Conservation (phyloP, 1,139 yeast species). For the Diutina pseudorugosa region DNA sequence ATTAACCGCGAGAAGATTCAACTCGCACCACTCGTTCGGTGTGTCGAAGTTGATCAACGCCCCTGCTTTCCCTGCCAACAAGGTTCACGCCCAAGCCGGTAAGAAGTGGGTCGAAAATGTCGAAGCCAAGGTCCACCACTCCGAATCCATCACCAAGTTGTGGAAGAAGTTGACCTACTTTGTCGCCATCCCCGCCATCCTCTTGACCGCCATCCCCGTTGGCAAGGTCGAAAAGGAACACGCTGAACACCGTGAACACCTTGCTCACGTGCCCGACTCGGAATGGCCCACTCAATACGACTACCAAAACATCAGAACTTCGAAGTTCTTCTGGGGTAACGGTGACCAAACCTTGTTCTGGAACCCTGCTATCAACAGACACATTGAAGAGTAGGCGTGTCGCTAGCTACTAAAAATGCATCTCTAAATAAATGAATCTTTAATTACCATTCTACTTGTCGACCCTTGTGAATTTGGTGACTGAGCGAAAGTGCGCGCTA, state of each 20-base stretch:
- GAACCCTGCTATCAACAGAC: slow-evolving; percentile 88
- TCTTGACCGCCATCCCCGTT: slow-evolving; percentile 68
- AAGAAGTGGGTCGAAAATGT: slow-evolving; percentile 28
- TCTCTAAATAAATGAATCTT: background rate
- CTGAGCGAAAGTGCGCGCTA: background rate
- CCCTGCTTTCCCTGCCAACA: slow-evolving; percentile 19
- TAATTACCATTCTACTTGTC: too few relatives aligned
- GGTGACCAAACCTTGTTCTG: slow-evolving; percentile 97
- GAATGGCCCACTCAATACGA: slow-evolving; percentile 90
- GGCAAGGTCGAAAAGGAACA: slow-evolving; percentile 74
- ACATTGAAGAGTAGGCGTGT: slow-evolving; percentile 28
- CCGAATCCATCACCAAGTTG: slow-evolving; percentile 55
- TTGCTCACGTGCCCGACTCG: slow-evolving; percentile 64
- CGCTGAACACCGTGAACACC: slow-evolving; percentile 80
- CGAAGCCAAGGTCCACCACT: slow-evolving; percentile 66
- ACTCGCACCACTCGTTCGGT: slow-evolving; percentile 18
- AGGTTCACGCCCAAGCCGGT: slow-evolving; percentile 28
- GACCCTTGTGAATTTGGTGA: background rate
- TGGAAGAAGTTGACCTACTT: slow-evolving; percentile 81
- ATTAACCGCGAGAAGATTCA: slow-evolving; percentile 32
- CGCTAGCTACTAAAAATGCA: background rate
- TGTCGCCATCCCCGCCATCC: slow-evolving; percentile 74
- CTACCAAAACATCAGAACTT: slow-evolving; percentile 79
- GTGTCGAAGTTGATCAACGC: slow-evolving; percentile 32
- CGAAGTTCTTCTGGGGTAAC: slow-evolving; percentile 95